These are phyloP conservation scores for Pseudocercospora pini-densiflorae DNA, from an alignment of 2,329 filamentous ascomycete genomes.

Conservation along the genomic window DNA sequence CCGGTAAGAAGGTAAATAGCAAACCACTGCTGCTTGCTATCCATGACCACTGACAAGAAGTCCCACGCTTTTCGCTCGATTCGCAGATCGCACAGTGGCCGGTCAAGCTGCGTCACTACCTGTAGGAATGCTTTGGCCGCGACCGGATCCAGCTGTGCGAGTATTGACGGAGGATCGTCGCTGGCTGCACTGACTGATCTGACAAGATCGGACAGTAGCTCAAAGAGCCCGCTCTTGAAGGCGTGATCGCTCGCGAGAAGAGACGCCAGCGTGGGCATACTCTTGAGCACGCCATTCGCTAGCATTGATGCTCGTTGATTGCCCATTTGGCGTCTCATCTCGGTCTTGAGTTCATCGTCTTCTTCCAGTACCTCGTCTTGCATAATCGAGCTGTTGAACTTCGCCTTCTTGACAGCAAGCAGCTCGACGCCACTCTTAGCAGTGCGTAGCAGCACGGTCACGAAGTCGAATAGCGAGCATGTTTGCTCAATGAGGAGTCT, in stretches of 20 bases:
- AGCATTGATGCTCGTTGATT: conserved; percentile 22
- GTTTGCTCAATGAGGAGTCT: conserved; percentile 29
- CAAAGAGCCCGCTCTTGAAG: conserved; percentile 30
- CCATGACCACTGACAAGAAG: conserved; percentile 83
- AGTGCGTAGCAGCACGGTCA: conserved; percentile 30
- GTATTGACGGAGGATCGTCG: conserved; percentile 87
- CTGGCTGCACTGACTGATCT: conserved; percentile 35
- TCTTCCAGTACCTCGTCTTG: neutral
- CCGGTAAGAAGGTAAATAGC: conserved; percentile 91
- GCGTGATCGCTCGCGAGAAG: conserved; percentile 31
- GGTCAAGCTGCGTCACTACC: conserved; percentile 75
- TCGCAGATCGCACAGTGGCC: conserved; percentile 68
- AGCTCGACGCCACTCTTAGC: conserved; percentile 20
- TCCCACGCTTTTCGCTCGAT: conserved; percentile 78
- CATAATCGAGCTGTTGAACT: neutral
- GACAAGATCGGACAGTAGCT: conserved; percentile 31
- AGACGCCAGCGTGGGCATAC: conserved; percentile 30
- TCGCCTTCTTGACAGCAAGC: neutral
- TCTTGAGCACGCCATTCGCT: conserved; percentile 25
- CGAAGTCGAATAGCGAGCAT: conserved; percentile 18
- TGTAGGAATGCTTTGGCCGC: conserved; percentile 84
- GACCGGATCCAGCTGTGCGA: conserved; percentile 83
- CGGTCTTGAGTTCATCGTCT: neutral
- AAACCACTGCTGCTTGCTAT: conserved; percentile 94
- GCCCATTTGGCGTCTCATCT: conserved; percentile 7